Conservation (phyloP, 2,329 filamentous ascomycete species). For the Microthyrium microscopicum region DNA sequence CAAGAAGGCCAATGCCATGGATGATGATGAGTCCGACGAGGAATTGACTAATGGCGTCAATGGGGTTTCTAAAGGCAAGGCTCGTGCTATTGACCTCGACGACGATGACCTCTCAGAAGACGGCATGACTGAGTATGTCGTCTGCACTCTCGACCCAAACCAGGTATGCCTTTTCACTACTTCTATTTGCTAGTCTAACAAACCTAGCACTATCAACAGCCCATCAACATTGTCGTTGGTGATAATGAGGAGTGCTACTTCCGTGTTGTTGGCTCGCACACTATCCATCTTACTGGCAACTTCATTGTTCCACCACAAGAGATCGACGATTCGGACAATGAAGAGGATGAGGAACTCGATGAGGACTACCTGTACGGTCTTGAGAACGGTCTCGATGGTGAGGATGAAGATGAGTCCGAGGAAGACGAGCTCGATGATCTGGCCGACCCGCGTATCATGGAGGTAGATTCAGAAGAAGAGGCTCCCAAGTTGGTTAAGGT, state of each 20-base stretch:
- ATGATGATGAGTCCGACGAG: slow-evolving; percentile 49
- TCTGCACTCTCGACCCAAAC: slow-evolving; percentile 90
- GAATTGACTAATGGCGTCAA: slow-evolving; percentile 37
- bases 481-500: slow-evolving; percentile 36
- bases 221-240: slow-evolving; percentile 80
- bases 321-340: slow-evolving; percentile 40
- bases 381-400: slow-evolving; percentile 21
- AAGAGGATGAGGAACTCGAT: slow-evolving; percentile 44
- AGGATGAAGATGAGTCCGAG: slow-evolving; percentile 29
- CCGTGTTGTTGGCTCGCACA: slow-evolving; percentile 75
- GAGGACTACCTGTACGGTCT: slow-evolving; percentile 60
- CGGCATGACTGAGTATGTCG: slow-evolving; percentile 79
- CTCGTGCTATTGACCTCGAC: slow-evolving; percentile 51
- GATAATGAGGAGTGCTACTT: slow-evolving; percentile 88
- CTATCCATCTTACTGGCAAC: slow-evolving; percentile 88
- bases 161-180: slow-evolving; percentile 44
- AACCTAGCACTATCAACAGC: slow-evolving; percentile 75
- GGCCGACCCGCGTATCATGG: slow-evolving; percentile 64
- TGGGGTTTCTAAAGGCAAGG: slow-evolving; percentile 34
- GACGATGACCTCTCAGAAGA: slow-evolving; percentile 55
- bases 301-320: slow-evolving; percentile 59
- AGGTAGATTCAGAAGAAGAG: slow-evolving; percentile 68
- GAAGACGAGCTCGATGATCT: slow-evolving; percentile 39
- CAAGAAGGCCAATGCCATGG: slow-evolving; percentile 70
- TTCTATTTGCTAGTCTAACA: slow-evolving; percentile 14